phyloP scores from a whole-genome alignment of 371 early-diverging fungal species.

The Apophysomyces sp. region DNA sequence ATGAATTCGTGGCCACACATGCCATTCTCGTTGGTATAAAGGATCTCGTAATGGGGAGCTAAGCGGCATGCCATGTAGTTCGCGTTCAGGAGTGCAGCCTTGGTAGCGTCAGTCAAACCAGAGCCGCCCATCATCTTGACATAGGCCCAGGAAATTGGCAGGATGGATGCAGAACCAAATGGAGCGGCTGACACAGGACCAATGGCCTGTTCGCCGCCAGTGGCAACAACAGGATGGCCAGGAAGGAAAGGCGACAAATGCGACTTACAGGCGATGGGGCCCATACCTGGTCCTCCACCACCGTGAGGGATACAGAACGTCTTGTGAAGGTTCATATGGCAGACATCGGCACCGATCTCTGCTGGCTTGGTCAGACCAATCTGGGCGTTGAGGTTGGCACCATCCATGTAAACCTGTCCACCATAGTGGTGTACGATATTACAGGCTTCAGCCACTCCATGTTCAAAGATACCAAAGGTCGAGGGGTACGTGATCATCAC shows the following conservation, averaged over 20 bases:
- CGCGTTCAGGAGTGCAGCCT: slow-evolving; percentile 92
- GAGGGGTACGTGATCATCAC: slow-evolving; percentile 99
- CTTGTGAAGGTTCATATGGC: slow-evolving; percentile 98
- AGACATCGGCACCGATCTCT: slow-evolving; percentile 97
- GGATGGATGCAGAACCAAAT: slow-evolving; percentile 93
- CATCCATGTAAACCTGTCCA: slow-evolving; percentile 99
- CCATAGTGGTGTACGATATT: slow-evolving; percentile 87
- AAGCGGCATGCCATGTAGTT: slow-evolving; percentile 96
- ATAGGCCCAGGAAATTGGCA: slow-evolving; percentile 98
- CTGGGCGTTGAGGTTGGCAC: slow-evolving; percentile 98
- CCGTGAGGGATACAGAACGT: slow-evolving; percentile 98
- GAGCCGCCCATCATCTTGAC: slow-evolving; percentile 94
- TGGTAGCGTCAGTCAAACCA: slow-evolving; percentile 84
- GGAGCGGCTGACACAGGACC: slow-evolving; percentile 96
- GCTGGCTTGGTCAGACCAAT: slow-evolving; percentile 95
- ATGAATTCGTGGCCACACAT: slow-evolving; percentile 99
- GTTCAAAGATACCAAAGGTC: slow-evolving; percentile 97
- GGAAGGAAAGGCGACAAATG: slow-evolving; percentile 93
- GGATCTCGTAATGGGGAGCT: slow-evolving; percentile 82
- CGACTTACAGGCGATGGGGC: slow-evolving; percentile 88
- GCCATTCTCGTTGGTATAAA: slow-evolving; percentile 90
- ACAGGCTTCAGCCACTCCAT: slow-evolving; percentile 82
- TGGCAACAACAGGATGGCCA: slow-evolving; percentile 81
- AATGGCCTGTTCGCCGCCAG: slow-evolving; percentile 75
- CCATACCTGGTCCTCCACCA: slow-evolving; percentile 98